Base-by-base conservation (phyloP, 2,329 filamentous ascomycete genomes). In the Fusarium burgessii region DNA sequence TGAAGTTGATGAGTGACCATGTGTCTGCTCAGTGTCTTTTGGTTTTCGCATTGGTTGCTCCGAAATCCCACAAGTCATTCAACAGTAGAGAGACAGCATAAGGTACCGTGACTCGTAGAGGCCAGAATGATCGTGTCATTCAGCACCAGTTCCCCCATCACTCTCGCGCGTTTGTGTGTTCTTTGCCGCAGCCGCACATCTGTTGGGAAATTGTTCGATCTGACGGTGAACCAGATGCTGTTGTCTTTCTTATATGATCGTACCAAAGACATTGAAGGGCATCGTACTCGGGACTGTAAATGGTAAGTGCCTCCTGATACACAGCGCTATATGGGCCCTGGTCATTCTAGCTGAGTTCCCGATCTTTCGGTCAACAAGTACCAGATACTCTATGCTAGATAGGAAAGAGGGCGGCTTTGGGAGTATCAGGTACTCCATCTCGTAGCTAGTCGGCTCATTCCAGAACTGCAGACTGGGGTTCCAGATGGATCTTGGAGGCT, bases 51-150 rank as follows among this genome's bases (percentile, higher is more conserved):
- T 58, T 41, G 25, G 17, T 46, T 32, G 23, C n/a, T 41, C 50
- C 45, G 20, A 40, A 62, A 29, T 23, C 27, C n/a, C 40, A 33
- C 27, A 43, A 60, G 55, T 49, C 58, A 54, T 46, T 32, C 43
- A 58, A 27, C 33, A 45, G 40, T 20, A 40, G 13, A 55, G 29
- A 23, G 27, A 18, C 27, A 41, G 17, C 14, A 52, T 38, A 46
- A 55, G 61, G 43, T 45, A 32, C 43, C 40, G 55, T 63, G 64
- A 66, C 59, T 71, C 59, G 64, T 13, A 51, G 40, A 45, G 32
- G 29, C 50, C 40, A 58, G 25, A 54, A 45, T 69, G 59, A 61
- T 57, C 68, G 58, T 52, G 56, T 70, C 65, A 66, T 46, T 49
- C 27, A 61, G 27, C 36, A 51, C 38, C 18, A n/a, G 17, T 11